Evolutionary conservation across 257 asterid species (phyloP), one percentile per base, ranked within the genome.

Genomic region (Solanum bukasovii): DNA sequence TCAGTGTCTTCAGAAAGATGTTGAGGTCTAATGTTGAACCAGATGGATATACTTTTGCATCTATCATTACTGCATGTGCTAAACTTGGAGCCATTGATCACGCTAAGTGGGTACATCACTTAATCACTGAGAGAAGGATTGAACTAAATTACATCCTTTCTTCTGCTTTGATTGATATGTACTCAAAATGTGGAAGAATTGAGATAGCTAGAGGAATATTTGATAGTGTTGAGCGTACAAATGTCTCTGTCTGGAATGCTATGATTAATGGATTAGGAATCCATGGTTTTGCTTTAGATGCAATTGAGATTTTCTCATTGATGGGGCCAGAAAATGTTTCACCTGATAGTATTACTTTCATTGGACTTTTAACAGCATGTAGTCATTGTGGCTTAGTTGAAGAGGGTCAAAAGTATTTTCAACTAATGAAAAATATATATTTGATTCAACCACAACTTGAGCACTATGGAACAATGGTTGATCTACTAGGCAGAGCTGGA

Each of bases 381-480:
- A 93, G 95, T 90, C 98, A 94, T 84, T 87, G 92, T 81, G 98
- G 98, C 73, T 91, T 93, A 77, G 94, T 96, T 73, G 94, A 92
- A 86, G 86, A 94, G 92, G 98, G 98, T 49, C 93, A 88, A 13
- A 84, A 78, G 67, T 92, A 93, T 88, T 96, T 95, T 73, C 84
- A 92, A 89, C 86, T 92, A 37, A 95, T 96, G 98, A 90, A 91
- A 91, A 92, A 71, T 35, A 35, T 27, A 12, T 94, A 87, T 88
- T 90, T 87, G 33, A 92, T 95, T 78, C 90, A 83, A 85, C 98
- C 98, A 27, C 93, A 95, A 83, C 93, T 94, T 79, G 98, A 93
- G 93, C 98, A 96, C 84, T 95, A 93, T 82, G 98, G 98, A 44
- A 93, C 98, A 59, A 94, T 94, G 98, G 93, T 94, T 86, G 98